phyloP scores from a whole-genome alignment of 2,329 filamentous ascomycete species.

The Coniochaeta prunicola region DNA sequence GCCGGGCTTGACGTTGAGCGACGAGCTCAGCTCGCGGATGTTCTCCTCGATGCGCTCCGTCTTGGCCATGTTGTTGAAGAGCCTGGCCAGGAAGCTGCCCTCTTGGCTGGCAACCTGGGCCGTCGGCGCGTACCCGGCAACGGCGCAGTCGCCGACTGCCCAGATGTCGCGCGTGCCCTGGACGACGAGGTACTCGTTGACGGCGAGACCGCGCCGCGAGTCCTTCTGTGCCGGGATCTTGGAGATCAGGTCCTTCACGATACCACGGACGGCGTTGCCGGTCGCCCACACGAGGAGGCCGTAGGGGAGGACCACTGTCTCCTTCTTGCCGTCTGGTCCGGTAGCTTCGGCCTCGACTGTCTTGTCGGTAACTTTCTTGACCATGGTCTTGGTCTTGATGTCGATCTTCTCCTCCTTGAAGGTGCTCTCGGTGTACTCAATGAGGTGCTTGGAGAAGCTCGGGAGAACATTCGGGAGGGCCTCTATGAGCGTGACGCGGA shows the following conservation, averaged over 20 bases:
- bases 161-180: slow-evolving; percentile 96
- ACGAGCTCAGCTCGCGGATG: slow-evolving; percentile 60
- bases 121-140: slow-evolving; percentile 95
- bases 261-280: slow-evolving; percentile 83
- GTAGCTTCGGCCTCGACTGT: slow-evolving; percentile 84
- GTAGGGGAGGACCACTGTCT: slow-evolving; percentile 76
- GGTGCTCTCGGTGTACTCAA: slow-evolving; percentile 98
- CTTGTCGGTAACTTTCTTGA: slow-evolving; percentile 92
- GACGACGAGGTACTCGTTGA: slow-evolving; percentile 98
- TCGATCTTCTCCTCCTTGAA: slow-evolving; percentile 98
- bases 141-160: slow-evolving; percentile 95
- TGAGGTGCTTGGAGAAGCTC: slow-evolving; percentile 98
- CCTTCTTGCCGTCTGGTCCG: slow-evolving; percentile 77
- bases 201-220: slow-evolving; percentile 86
- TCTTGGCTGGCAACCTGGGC: slow-evolving; percentile 96
- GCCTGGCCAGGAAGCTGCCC: slow-evolving; percentile 84
- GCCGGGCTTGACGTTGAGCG: slow-evolving; percentile 52
- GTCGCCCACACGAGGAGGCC: slow-evolving; percentile 98
- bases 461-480: slow-evolving; percentile 93
- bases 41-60: slow-evolving; percentile 74
- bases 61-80: slow-evolving; percentile 99
- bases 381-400: slow-evolving; percentile 97
- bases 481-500: slow-evolving; percentile 96
- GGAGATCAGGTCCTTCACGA: slow-evolving; percentile 85
- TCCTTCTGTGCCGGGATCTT: slow-evolving; percentile 93